Conservation (phyloP, 768 basidiomycete species). For the Leccinum truebloodii region DNA sequence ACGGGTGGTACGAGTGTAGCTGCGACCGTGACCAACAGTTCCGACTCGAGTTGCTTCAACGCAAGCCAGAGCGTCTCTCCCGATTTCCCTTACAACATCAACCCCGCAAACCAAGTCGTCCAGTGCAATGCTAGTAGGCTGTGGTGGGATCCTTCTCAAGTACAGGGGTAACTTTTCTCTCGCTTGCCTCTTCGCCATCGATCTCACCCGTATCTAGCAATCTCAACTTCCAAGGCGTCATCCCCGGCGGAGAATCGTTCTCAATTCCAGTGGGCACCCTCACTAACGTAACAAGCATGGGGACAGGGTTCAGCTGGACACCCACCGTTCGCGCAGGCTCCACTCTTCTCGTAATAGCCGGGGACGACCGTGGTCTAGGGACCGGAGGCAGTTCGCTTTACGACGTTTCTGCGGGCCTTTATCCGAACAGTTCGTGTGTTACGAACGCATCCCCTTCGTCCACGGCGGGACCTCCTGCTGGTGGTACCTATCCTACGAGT, state of each 20-base stretch:
- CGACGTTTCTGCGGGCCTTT: slow-evolving; percentile 53
- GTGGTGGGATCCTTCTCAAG: slow-evolving; percentile 57
- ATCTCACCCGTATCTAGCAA: slow-evolving; percentile 37
- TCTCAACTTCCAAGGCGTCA: slow-evolving; percentile 67
- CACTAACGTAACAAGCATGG: slow-evolving; percentile 43
- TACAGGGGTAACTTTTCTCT: slow-evolving; percentile 49
- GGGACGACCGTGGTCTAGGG: slow-evolving; percentile 67
- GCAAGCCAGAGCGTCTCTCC: slow-evolving; percentile 47
- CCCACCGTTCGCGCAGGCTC: slow-evolving; percentile 65
- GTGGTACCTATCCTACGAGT: slow-evolving; percentile 67
- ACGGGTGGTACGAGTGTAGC: slow-evolving; percentile 74
- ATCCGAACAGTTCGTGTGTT: slow-evolving; percentile 56
- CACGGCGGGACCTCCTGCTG: slow-evolving; percentile 74
- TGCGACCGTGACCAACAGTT: slow-evolving; percentile 52
- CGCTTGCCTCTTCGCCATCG: not conserved
- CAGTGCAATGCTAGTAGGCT: slow-evolving; percentile 65
- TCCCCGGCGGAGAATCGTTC: slow-evolving; percentile 81
- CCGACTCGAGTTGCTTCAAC: slow-evolving; percentile 63
- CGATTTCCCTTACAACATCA: slow-evolving; percentile 58
- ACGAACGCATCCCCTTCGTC: slow-evolving; percentile 67
- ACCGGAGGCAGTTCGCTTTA: slow-evolving; percentile 63
- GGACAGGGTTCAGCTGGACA: slow-evolving; percentile 71
- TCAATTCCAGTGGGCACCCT: slow-evolving; percentile 52
- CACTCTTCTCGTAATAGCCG: slow-evolving; percentile 63
- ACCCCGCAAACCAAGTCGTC: slow-evolving; percentile 62